A percentile compares a stretch with the other conserved stretches of the same genome.
phyloP scores from a whole-genome alignment of 2,329 filamentous ascomycete genomes.

The Penicillium italicum region DNA sequence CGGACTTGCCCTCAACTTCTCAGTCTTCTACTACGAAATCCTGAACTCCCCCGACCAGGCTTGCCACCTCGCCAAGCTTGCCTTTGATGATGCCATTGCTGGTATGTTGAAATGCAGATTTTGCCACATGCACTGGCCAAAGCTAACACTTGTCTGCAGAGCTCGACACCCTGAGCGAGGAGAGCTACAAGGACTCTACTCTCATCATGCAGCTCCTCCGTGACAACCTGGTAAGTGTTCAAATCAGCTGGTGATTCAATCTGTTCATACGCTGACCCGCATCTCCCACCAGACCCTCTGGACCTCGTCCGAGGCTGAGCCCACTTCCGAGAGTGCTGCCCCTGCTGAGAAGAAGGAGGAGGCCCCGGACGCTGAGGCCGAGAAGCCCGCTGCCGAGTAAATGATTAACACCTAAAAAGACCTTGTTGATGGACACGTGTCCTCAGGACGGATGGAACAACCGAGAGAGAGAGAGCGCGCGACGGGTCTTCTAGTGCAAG shows the following conservation, averaged over 20 bases:
- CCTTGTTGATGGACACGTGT: constrained; percentile 34
- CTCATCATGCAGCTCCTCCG: constrained; percentile 98
- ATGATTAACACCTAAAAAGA: constrained; percentile 31
- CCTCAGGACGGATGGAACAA: constrained; percentile 23
- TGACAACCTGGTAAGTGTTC: constrained; percentile 76
- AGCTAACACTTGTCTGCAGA: constrained; percentile 52
- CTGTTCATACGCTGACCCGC: neutral
- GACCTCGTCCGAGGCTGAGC: constrained; percentile 97
- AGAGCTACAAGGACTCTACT: constrained; percentile 99
- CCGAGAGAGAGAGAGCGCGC: constrained; percentile 14
- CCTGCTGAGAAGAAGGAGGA: constrained; percentile 44
- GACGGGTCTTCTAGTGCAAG: constrained; percentile 14
- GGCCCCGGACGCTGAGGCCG: constrained; percentile 39
- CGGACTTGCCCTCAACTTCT: constrained; percentile 91
- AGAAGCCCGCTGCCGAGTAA: constrained; percentile 47
- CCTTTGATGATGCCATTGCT: constrained; percentile 94
- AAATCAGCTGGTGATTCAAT: neutral
- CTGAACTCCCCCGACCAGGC: constrained; percentile 97
- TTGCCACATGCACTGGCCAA: constrained; percentile 7
- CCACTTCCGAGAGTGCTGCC: constrained; percentile 54
- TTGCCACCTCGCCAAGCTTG: constrained; percentile 95
- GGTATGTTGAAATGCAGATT: constrained; percentile 46
- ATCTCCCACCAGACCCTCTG: constrained; percentile 74
- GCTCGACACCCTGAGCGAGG: constrained; percentile 93
- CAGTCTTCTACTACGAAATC: constrained; percentile 99